phyloP scores from a whole-genome alignment of 768 basidiomycete genomes.

The Russula sp. region DNA sequence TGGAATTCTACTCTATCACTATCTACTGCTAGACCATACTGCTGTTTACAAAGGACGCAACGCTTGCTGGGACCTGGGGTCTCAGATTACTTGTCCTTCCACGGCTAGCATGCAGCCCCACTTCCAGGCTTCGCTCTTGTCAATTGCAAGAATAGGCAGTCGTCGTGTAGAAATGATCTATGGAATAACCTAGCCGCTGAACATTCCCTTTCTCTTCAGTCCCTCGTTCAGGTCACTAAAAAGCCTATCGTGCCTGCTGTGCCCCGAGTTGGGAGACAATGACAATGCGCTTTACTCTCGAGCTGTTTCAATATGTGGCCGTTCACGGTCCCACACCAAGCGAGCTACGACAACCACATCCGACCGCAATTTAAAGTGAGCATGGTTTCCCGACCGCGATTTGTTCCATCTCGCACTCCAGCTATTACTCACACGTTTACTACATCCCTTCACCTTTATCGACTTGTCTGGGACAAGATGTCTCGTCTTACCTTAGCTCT shows the following conservation, averaged over 20 bases:
- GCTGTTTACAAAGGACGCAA: background rate
- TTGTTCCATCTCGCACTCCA: background rate
- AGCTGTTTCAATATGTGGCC: background rate
- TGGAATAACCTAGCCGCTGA: background rate
- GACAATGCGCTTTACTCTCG: background rate
- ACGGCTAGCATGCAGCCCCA: background rate
- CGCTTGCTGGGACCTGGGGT: background rate
- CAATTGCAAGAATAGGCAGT: background rate
- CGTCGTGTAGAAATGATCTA: background rate
- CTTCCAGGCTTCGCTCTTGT: background rate
- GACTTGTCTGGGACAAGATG: conserved; percentile 22
- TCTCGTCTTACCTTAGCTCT: background rate
- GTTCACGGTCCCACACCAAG: background rate
- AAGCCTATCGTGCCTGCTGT: background rate
- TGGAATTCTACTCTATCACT: too few species aligned
- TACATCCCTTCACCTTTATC: background rate
- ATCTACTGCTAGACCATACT: too few species aligned
- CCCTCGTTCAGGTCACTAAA: background rate
- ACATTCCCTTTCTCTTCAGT: background rate
- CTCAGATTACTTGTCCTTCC: background rate
- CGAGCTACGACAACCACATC: background rate
- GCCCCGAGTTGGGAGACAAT: background rate
- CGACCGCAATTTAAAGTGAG: background rate
- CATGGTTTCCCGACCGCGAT: background rate
- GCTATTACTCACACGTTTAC: background rate